phyloP scores from a whole-genome alignment of 805 yeast species.

The Maudiozyma saulgeensis region DNA sequence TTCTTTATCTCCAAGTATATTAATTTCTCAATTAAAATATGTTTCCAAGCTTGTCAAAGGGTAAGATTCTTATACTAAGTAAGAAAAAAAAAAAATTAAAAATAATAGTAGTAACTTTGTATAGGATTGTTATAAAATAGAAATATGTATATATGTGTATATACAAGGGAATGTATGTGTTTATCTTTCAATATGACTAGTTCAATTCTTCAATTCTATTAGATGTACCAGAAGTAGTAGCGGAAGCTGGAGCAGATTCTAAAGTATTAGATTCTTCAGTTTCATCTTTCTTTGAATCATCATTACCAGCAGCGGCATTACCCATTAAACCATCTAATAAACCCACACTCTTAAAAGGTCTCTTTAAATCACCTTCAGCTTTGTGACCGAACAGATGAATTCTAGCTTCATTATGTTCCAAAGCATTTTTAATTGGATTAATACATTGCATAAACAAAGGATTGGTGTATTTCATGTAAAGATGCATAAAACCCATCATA shows the following conservation, averaged over 20 bases:
- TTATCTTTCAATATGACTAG: not conserved
- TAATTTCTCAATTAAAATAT: not conserved
- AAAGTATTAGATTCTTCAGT: not conserved
- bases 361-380: constrained; percentile 82
- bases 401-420: constrained; percentile 83
- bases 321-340: constrained; percentile 46
- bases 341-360: constrained; percentile 90
- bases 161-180: not conserved
- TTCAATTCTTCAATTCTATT: not conserved
- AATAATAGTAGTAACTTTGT: too few relatives aligned
- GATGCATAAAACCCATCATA: constrained; percentile 97
- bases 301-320: not conserved
- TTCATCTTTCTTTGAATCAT: not conserved
- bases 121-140: too few relatives aligned
- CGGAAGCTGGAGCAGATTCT: not conserved
- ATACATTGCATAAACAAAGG: constrained; percentile 92
- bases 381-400: constrained; percentile 79
- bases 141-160: not conserved
- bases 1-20: not conserved
- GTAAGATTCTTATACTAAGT: too few relatives aligned
- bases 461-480: constrained; percentile 94
- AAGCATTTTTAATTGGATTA: constrained; percentile 78
- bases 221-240: not conserved
- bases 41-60: too few relatives aligned
- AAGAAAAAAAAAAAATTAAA: too few relatives aligned